Evolutionary conservation across 257 asterid species (phyloP).

Genomic region (Solanum stenotomum): DNA sequence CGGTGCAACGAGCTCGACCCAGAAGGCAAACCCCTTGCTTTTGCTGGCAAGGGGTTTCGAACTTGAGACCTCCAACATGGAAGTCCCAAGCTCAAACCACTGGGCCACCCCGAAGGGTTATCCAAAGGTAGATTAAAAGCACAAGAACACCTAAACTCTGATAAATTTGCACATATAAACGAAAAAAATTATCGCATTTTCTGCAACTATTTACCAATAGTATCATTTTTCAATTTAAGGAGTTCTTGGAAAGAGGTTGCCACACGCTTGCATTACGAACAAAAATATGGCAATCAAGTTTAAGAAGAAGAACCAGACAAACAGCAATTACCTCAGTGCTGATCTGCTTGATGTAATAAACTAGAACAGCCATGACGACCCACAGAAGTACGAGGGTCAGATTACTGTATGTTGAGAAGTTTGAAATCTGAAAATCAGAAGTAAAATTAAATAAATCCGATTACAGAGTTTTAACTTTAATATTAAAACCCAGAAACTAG

Average conservation of each 20-base stretch:
- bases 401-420: slow-evolving; percentile 90
- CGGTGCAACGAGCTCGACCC: no score
- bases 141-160: neutral
- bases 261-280: neutral
- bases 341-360: slow-evolving; percentile 65
- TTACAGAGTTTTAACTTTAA: neutral
- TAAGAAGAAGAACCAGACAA: slow-evolving; percentile 1
- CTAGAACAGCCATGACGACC: slow-evolving; percentile 64
- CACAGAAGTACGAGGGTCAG: slow-evolving; percentile 86
- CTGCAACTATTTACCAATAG: neutral
- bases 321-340: slow-evolving; percentile 69
- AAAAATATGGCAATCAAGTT: neutral
- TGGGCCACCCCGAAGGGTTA: no score
- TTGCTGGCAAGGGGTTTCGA: no score
- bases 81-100: no score
- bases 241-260: neutral
- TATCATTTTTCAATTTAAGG: neutral
- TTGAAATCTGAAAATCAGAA: slow-evolving; percentile 63
- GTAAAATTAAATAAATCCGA: neutral
- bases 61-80: no score
- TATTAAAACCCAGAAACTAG: neutral
- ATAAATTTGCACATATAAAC: neutral
- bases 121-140: neutral
- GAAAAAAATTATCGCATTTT: neutral
- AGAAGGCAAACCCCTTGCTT: no score